Evolutionary conservation across 2,329 filamentous ascomycete genomes (phyloP).

Genomic region (Colletotrichum godetiae): DNA sequence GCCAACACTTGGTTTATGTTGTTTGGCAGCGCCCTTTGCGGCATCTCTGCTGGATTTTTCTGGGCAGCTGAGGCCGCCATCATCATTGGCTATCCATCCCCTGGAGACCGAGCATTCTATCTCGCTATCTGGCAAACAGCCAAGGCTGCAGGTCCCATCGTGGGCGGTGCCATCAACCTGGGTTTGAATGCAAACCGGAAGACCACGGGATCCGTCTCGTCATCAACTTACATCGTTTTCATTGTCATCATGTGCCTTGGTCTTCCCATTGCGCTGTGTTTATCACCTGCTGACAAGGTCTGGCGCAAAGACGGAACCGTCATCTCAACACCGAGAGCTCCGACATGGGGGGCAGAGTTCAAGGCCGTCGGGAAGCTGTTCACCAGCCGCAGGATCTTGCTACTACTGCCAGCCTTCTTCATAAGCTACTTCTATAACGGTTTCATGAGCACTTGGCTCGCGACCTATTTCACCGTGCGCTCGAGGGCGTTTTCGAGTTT

Average conservation of each 20-base stretch:
- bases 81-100: conserved; percentile 66
- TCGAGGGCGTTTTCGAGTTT: conserved; percentile 20
- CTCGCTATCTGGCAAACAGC: conserved; percentile 18
- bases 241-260: conserved; percentile 73
- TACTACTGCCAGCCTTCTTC: conserved; percentile 16
- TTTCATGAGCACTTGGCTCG: conserved; percentile 27
- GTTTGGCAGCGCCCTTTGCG: conserved; percentile 66
- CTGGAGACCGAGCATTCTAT: conserved; percentile 19
- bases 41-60: conserved; percentile 49
- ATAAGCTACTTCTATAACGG: conserved; percentile 23
- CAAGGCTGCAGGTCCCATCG: conserved; percentile 43
- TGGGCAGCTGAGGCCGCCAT: conserved; percentile 52
- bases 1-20: conserved; percentile 70
- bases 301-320: conserved; percentile 70
- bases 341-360: conserved; percentile 10
- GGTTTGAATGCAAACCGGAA: conserved; percentile 68
- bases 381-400: conserved; percentile 9
- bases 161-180: conserved; percentile 76
- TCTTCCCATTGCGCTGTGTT: conserved; percentile 68
- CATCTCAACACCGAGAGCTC: conserved; percentile 51
- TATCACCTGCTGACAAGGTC: conserved; percentile 68
- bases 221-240: conserved; percentile 73
- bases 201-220: conserved; percentile 70
- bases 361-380: conserved; percentile 12
- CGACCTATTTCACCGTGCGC: conserved; percentile 19